phyloP scores from a whole-genome alignment of 2,329 filamentous ascomycete species.

The Ophiostoma perfectum region DNA sequence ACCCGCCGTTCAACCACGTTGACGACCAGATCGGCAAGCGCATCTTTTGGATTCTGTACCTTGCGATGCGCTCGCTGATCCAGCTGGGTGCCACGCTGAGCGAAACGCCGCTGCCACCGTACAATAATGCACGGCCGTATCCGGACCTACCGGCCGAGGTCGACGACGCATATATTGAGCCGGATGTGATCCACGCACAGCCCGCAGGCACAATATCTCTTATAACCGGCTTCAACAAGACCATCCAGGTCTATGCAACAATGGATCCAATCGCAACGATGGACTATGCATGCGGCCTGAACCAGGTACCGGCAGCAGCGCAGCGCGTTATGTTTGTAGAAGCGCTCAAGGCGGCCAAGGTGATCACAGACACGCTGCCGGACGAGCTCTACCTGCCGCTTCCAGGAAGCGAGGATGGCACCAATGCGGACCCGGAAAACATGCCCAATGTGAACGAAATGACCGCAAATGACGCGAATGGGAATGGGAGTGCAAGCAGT shows the following conservation, averaged over 20 bases:
- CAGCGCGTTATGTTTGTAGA: constrained; percentile 69
- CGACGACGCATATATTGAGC: constrained; percentile 75
- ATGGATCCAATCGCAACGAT: constrained; percentile 75
- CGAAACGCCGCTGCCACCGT: constrained; percentile 67
- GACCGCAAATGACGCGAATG: not conserved
- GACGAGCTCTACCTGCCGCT: constrained; percentile 48
- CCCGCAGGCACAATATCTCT: constrained; percentile 62
- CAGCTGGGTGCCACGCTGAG: constrained; percentile 68
- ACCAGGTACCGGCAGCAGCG: constrained; percentile 69
- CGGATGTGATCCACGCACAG: constrained; percentile 64
- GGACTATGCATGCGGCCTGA: constrained; percentile 75
- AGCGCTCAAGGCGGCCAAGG: constrained; percentile 64
- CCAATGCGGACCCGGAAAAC: not conserved
- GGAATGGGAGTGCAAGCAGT: not conserved
- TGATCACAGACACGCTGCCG: constrained; percentile 62
- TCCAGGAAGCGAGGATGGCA: constrained; percentile 5
- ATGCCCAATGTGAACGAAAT: not conserved
- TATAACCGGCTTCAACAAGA: constrained; percentile 75
- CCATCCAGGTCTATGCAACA: constrained; percentile 70
- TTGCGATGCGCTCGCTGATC: constrained; percentile 68
- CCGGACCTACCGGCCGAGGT: constrained; percentile 75
- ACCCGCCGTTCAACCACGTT: constrained; percentile 52
- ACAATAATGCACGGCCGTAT: constrained; percentile 66
- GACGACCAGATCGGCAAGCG: constrained; percentile 68
- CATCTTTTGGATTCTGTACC: constrained; percentile 79